Base-by-base conservation (phyloP, 805 yeast species). In the Candida germanica region DNA sequence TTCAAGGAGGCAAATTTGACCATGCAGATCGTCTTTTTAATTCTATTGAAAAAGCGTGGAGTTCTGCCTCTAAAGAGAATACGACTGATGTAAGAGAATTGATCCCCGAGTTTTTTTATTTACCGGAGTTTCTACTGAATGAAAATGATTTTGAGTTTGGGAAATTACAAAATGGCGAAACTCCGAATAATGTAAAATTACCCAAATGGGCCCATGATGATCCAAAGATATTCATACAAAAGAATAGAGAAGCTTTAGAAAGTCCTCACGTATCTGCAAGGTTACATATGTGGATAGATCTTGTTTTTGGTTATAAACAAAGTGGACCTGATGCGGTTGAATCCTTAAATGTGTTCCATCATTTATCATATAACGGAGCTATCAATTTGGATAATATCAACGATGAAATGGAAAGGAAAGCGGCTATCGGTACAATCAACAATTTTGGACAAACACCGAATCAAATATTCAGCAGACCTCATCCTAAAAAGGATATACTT, bases 371-470 rank as follows among this genome's bases (percentile, higher is more conserved):
- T 52, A 82, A 82, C 36, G 96, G 96, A 2, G 86, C 89, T 0
- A 80, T 85, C 13, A 79, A 87, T 53, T 61, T 87, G 36, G 95
- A 86, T 42, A 70, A 69, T 15, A 81, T 87, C 38, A 69, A 75
- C 41, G 89, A 87, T 51, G 87, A 79, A 24, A 69, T 73, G 42
- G 95, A 87, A 56, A 71, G 80, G 44, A 67, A 79, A 25, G 91
- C 95, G 1, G 71, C 83, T 3, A 83, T 87, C 15, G 89, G 95
- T 1, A 83, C 84, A 48, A 87, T 87, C 34, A 93, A 88, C 53
- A 87, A 87, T 57, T 87, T 87, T 67, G 96, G 96, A 0, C 96
- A 87, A 53, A 87, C 95, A 0, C 96, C 96, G 1, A 52, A 73
- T 32, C 85, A 83, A 47, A 61, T 88, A 8, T 86, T 88, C 48